Base-by-base conservation (phyloP, 176 grass and related monocot species). In the Musa acuminata region DNA sequence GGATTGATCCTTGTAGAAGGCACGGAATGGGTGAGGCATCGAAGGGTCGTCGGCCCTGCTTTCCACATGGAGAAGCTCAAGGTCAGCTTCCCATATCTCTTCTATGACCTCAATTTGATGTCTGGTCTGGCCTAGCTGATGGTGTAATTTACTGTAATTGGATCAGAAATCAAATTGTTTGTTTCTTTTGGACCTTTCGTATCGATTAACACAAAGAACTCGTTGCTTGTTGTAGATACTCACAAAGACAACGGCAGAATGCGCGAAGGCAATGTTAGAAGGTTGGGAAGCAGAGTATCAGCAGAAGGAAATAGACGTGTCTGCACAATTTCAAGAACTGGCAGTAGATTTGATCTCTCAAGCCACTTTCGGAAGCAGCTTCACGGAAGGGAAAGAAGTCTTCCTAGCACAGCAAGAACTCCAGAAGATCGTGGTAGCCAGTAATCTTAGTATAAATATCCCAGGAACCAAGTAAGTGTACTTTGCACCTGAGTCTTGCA, bases 331-430 rank as follows among this genome's bases (percentile, higher is more conserved):
- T 59, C 79, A 50, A 52, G 79, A 76, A 55, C 17, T 87, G 11
- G 79, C 88, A 48, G 78, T 66, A n/a, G 81, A 90, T 76, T 35
- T 87, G 16, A 87, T 90, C 51, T 84, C 84, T 1, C 82, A 77
- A 6, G 79, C 84, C 1, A 75, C 87, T 78, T 89, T 89, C 43
- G 87, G 90, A 1, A 87, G 90, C 74, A 89, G 80, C 82, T 93
- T 79, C 55, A 64, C 27, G 10, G 64, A 85, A 26, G 87, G 91
- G 0, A 94, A 90, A 62, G 87, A 90, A 82, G 78, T 77, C 17
- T 87, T 91, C 71, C 24, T 77, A n/a, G 55, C 76, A 52, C 85
- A 91, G 9, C 48, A 74, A 8, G 60, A 85, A 29, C 79, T 91
- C 8, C n/a, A 54, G 29, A 49, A 35, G 53, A 65, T 85, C n/a